Conservation (phyloP, 768 basidiomycete species). For the Porphyrellus cyaneotinctus region DNA sequence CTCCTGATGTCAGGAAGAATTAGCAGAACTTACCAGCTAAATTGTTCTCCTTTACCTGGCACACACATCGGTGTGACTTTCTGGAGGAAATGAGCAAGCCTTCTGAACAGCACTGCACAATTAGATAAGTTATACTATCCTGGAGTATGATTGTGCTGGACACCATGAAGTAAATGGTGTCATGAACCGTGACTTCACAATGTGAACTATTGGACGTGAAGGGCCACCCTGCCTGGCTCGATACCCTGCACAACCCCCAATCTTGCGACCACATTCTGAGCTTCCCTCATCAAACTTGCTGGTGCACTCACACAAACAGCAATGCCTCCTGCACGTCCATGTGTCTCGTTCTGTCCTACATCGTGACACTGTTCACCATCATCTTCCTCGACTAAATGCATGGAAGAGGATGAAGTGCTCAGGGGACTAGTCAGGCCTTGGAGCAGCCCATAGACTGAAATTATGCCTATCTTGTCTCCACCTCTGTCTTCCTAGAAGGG, state of each 20-base stretch:
- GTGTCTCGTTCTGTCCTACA: slow-evolving; percentile 7
- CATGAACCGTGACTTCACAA: slow-evolving; percentile 23
- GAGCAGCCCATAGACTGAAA: slow-evolving; percentile 44
- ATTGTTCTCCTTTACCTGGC: no score
- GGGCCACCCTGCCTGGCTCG: slow-evolving; percentile 57
- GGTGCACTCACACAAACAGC: slow-evolving; percentile 84
- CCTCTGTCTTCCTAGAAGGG: no score
- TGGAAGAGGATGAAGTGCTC: neutral
- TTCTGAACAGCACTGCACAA: no score
- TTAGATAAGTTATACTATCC: no score
- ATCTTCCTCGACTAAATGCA: slow-evolving; percentile 20
- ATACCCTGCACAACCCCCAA: slow-evolving; percentile 40
- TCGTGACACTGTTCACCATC: neutral
- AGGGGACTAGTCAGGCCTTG: slow-evolving; percentile 32
- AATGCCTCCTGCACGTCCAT: slow-evolving; percentile 50
- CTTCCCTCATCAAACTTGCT: slow-evolving; percentile 61
- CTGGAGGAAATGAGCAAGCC: no score
- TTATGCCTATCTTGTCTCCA: no score
- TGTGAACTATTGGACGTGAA: slow-evolving; percentile 75
- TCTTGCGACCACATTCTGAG: slow-evolving; percentile 73
- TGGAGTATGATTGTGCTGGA: no score
- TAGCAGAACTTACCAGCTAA: no score
- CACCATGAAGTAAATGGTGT: no score
- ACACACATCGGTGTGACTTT: no score
- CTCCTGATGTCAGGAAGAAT: no score